Conservation (phyloP, 768 basidiomycete species). For the Antrodiella citrinella region DNA sequence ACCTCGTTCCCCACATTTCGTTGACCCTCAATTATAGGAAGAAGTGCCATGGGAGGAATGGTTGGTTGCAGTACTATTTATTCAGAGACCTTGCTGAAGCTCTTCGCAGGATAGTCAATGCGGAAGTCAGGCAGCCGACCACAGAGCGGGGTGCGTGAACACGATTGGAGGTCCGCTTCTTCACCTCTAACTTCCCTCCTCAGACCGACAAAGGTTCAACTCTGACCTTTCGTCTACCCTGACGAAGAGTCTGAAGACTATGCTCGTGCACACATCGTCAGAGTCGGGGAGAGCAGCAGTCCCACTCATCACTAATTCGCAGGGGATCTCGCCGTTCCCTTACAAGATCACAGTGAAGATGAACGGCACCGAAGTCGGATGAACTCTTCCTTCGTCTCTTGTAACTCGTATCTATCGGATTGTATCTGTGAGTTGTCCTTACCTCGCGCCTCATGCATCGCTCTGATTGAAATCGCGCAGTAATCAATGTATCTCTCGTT, state of each 20-base stretch:
- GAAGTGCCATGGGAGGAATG: conserved; percentile 87
- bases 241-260: conserved; percentile 57
- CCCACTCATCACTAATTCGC: conserved; percentile 66
- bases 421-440: no score
- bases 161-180: neutral
- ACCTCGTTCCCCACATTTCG: neutral
- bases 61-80: conserved; percentile 28
- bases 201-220: conserved; percentile 48
- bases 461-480: no score
- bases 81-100: neutral
- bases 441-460: no score
- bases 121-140: conserved; percentile 67
- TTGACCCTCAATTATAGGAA: conserved; percentile 34
- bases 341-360: conserved; percentile 61
- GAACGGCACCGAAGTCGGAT: conserved; percentile 61
- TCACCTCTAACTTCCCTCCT: conserved; percentile 24
- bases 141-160: conserved; percentile 47
- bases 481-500: no score
- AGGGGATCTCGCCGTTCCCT: conserved; percentile 75
- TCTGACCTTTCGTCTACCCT: conserved; percentile 51
- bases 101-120: conserved; percentile 61
- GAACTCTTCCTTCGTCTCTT: no score
- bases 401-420: no score
- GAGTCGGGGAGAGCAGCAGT: conserved; percentile 68
- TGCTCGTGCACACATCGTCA: conserved; percentile 73